Evolutionary conservation across 345 rosid genomes (phyloP), one percentile per base, ranked within the genome.

Genomic region (Acer negundo): DNA sequence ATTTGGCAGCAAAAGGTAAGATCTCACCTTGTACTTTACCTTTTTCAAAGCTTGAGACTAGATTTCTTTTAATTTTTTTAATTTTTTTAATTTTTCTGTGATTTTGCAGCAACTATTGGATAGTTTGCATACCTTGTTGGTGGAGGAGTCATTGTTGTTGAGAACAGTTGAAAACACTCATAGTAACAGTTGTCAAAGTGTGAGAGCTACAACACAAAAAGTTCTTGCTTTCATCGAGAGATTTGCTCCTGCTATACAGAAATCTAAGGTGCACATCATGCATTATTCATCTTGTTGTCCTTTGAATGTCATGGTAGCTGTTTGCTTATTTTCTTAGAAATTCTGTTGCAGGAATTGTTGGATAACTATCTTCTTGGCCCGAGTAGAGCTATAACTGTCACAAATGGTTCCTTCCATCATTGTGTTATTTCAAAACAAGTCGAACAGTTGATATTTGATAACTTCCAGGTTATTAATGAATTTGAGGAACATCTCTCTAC

Each of bases 1-100:
- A 59, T 94, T 87, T 91, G 97, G 97, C 89, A 72, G 78, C 98
- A 96, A 75, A 96, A 96, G 94, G 99, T 91, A 75, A 26, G 80
- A 72, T 76, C 62, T 67, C 35, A 64, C 74, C 63, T 82, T 73
- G 28, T 42, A 76, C 63, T 53, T 19, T 26, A 13, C 74, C 13
- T 38, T 72, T 10, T 23, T 15, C 2, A 17, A 12, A 11, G 63
- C 23, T 35, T 35, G 38, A 56, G 62, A 38, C 56, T 49, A 19
- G 67, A 35, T 31, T 42, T 40, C 69, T 19, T 31, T 44, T 28
- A 69, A 15, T 75, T 75, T 2, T n/a, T n/a, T 24, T 28, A 69
- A 15, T 75, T 75, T 2, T n/a, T n/a, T 24, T 42, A 7, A 42
- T 8, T 47, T 55, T 67, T 24, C 66, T 40, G 73, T 19, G 64